Evolutionary conservation across 1,284 basidiomycete genomes (phyloP).

Genomic region (Sporisorium exsertum): DNA sequence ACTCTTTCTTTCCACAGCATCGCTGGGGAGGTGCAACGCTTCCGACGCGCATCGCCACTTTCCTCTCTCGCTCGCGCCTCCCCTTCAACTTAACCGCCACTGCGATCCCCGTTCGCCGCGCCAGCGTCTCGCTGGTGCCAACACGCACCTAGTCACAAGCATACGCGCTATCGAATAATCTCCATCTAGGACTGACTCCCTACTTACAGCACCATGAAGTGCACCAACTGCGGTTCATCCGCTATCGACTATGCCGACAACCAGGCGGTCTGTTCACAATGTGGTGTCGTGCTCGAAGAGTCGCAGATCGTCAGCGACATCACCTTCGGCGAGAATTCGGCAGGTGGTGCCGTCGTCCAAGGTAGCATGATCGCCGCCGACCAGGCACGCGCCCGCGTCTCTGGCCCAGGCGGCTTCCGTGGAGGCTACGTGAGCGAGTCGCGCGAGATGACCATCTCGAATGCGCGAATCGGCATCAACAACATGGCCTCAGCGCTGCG

Average conservation of each 20-base stretch:
- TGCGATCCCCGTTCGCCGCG: not conserved
- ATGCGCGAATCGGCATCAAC: slow-evolving; percentile 84
- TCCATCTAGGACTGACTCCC: not conserved
- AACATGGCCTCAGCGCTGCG: slow-evolving; percentile 82
- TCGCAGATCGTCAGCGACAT: slow-evolving; percentile 93
- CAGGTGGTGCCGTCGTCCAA: slow-evolving; percentile 93
- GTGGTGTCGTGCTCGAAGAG: slow-evolving; percentile 82
- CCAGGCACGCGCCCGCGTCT: slow-evolving; percentile 74
- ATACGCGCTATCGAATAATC: not conserved
- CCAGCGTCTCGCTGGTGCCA: slow-evolving; percentile 1
- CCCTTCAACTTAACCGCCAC: not conserved
- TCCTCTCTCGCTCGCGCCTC: not conserved
- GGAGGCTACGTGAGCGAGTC: slow-evolving; percentile 66
- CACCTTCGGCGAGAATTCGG: slow-evolving; percentile 90
- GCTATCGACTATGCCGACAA: slow-evolving; percentile 62
- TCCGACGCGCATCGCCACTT: not conserved
- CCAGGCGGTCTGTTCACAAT: slow-evolving; percentile 62
- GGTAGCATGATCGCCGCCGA: slow-evolving; percentile 93
- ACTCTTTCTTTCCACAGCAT: not conserved
- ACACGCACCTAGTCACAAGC: not conserved
- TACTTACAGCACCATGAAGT: slow-evolving; percentile 47
- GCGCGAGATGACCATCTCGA: slow-evolving; percentile 87
- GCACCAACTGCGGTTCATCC: slow-evolving; percentile 60
- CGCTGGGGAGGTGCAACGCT: not conserved
- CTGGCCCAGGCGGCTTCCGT: slow-evolving; percentile 64